Conservation (phyloP, 1,284 basidiomycete genomes). For the Irpex rosettiformis region DNA sequence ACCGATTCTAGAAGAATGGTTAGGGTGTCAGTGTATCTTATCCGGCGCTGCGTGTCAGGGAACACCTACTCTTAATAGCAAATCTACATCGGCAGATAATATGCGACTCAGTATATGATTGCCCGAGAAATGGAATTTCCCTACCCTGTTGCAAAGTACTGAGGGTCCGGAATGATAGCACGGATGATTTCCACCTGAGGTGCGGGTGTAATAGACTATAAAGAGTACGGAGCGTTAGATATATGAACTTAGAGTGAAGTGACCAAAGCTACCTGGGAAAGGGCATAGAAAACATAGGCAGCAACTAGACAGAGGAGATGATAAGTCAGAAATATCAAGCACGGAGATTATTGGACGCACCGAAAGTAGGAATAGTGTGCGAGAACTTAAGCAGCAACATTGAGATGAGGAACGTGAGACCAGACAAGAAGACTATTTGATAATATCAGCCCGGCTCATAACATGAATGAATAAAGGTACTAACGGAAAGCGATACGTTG, state of each 20-base stretch:
- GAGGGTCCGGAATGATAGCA: conserved; percentile 37
- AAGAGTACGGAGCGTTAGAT: neutral
- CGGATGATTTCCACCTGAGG: conserved; percentile 45
- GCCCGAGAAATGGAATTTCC: conserved; percentile 6
- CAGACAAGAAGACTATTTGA: conserved; percentile 38
- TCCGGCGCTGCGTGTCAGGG: neutral
- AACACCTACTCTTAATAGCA: conserved; percentile 37
- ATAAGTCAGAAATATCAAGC: neutral
- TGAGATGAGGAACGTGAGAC: conserved; percentile 38
- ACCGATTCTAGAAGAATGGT: conserved; percentile 31
- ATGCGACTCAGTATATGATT: conserved; percentile 2
- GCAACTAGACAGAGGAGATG: conserved; percentile 29
- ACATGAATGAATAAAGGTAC: conserved; percentile 14
- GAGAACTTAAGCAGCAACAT: conserved; percentile 43
- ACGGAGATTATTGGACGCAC: conserved; percentile 20
- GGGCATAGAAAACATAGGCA: conserved; percentile 42
- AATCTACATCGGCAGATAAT: conserved; percentile 25
- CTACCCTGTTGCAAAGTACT: conserved; percentile 41
- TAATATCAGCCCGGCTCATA: neutral
- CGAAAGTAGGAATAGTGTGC: conserved; percentile 35
- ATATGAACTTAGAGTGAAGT: neutral
- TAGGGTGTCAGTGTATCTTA: neutral
- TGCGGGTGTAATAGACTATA: conserved; percentile 37
- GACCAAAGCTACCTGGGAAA: conserved; percentile 32
- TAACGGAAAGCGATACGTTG: conserved; percentile 39